Evolutionary conservation across 2,329 filamentous ascomycete species (phyloP).

Genomic region (Pseudonectria buxi): DNA sequence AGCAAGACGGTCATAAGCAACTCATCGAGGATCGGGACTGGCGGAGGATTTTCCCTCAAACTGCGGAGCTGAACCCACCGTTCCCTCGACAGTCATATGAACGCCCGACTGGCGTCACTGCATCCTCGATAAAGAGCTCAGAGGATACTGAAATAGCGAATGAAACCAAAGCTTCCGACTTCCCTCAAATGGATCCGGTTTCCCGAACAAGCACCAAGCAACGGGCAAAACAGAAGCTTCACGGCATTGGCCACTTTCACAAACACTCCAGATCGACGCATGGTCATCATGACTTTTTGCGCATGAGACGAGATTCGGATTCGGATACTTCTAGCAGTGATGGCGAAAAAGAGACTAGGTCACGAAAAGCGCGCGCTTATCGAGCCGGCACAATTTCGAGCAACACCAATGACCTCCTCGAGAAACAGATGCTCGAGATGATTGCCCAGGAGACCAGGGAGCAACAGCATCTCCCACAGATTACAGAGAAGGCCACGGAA

Average conservation of each 20-base stretch:
- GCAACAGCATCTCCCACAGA: slow-evolving; percentile 28
- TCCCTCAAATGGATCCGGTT: slow-evolving; percentile 32
- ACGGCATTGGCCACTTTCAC: slow-evolving; percentile 48
- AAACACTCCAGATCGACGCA: slow-evolving; percentile 44
- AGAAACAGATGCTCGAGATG: slow-evolving; percentile 57
- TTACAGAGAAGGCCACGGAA: slow-evolving; percentile 26
- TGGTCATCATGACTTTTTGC: slow-evolving; percentile 46
- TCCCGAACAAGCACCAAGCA: slow-evolving; percentile 49
- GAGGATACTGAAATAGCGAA: slow-evolving; percentile 15
- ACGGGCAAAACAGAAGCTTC: slow-evolving; percentile 53
- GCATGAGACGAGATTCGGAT: slow-evolving; percentile 41
- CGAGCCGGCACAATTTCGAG: slow-evolving; percentile 43
- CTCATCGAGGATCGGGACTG: slow-evolving; percentile 76
- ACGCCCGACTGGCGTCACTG: slow-evolving; percentile 12
- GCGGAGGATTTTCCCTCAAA: slow-evolving; percentile 58
- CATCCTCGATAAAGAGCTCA: slow-evolving; percentile 20
- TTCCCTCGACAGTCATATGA: slow-evolving; percentile 27
- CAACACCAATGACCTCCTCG: slow-evolving; percentile 44
- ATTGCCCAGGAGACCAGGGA: slow-evolving; percentile 47
- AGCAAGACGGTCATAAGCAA: slow-evolving; percentile 71
- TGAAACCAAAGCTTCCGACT: slow-evolving; percentile 16
- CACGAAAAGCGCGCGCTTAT: slow-evolving; percentile 22
- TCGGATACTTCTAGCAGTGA: slow-evolving; percentile 58
- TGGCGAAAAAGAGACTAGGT: slow-evolving; percentile 33
- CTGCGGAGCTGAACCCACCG: slow-evolving; percentile 21